Conservation (phyloP, 495 filamentous ascomycete species). For the Venustampulla echinocandica region DNA sequence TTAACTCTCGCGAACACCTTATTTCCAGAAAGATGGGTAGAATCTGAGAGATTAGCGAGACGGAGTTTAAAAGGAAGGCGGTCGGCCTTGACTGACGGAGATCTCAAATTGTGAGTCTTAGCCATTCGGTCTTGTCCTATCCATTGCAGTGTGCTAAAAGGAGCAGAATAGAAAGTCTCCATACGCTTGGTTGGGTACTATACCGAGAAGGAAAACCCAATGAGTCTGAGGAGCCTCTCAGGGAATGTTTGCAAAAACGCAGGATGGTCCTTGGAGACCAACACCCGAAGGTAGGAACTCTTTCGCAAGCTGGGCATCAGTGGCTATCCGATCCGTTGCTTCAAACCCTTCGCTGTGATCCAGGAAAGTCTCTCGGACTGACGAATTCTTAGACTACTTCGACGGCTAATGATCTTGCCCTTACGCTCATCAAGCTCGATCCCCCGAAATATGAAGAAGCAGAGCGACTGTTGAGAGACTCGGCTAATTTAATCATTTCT, state of each 20-base stretch:
- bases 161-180: background rate
- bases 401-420: background rate
- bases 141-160: no score
- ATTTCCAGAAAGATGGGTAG: background rate
- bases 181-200: background rate
- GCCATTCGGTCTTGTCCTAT: background rate
- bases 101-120: background rate
- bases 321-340: background rate
- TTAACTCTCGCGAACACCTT: background rate
- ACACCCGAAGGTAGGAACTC: background rate
- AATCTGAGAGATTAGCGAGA: background rate
- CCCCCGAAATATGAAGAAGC: background rate
- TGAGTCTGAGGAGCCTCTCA: background rate
- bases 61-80: background rate
- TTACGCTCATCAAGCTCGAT: background rate
- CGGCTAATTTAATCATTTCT: background rate
- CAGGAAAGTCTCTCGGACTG: background rate
- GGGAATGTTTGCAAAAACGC: background rate
- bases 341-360: background rate
- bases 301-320: background rate
- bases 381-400: background rate
- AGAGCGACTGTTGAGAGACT: background rate
- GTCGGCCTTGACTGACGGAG: background rate
- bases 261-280: background rate
- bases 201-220: background rate